Base-by-base conservation (phyloP, 2,329 filamentous ascomycete species). In the Penicillium sp. region DNA sequence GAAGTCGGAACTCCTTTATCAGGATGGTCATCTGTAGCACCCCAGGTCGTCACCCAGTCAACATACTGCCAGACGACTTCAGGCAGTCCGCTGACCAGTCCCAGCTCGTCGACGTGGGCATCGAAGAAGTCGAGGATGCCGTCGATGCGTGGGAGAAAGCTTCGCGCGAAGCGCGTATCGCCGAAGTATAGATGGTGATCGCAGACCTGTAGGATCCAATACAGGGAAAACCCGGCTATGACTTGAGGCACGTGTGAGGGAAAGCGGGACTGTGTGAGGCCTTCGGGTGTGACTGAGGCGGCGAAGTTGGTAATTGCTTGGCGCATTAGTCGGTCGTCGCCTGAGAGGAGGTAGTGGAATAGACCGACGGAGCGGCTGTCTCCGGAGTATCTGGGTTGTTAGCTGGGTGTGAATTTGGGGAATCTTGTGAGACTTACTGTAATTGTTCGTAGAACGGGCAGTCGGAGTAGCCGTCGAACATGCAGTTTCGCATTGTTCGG, bases 1-100 rank as follows among this genome's bases (percentile, higher is more conserved):
- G 75, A 72, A 0, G 73, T 73, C 0, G 77, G 77, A 0, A 78
- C 75, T 4, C 77, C 77, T 46, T 75, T 75, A 33, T 75, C 72
- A 0, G 67, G 71, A 55, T 74, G 69, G 5, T 66, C 61, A 4
- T 63, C 62, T 1, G 68, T 71, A 2, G 66, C 64, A 23, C 62
- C 65, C 72, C 72, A 74, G 2, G 65, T 70, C 6, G 66, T 64
- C 7, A 71, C 71, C 71, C 72, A 74, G 57, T 74, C 72, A 17
- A 73, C 71, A 21, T 72, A 74, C 27, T 72, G 69, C 72, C 72
- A 75, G 2, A 65, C 63, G 10, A 69, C 63, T 0, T 63, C 52
- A 0, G 69, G 65, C 0, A 72, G 62, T 0, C 60, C 59, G 17
- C 69, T 66, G 3, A 69, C 62, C 1, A 71, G 60, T 2, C 67